Evolutionary conservation across 257 asterid genomes (phyloP).

Genomic region (Solanum sparsipilum): DNA sequence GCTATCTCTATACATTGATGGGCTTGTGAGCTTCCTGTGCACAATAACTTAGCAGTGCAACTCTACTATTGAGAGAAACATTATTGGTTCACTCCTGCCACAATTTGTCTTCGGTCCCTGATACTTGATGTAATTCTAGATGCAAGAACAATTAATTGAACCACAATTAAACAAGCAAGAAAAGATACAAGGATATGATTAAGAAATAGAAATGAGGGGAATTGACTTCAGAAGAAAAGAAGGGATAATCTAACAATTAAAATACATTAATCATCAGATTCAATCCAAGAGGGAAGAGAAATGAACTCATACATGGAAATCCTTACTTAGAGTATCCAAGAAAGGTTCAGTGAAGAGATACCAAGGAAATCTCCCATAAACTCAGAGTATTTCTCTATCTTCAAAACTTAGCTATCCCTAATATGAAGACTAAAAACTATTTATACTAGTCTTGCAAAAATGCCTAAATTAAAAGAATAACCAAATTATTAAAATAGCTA

Average conservation of each 20-base stretch:
- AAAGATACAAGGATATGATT: not conserved
- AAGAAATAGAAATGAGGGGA: not conserved
- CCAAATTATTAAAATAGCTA: not conserved
- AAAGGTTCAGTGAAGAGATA: not conserved
- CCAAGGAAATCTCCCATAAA: not conserved
- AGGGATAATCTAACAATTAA: not conserved
- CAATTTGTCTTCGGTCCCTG: not conserved
- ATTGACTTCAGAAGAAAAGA: not conserved
- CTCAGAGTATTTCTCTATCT: not conserved
- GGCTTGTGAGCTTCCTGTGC: not conserved
- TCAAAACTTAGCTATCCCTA: not conserved
- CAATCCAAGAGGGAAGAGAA: not conserved
- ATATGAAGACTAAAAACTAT: not conserved
- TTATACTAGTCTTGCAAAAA: not conserved
- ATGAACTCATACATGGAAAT: not conserved
- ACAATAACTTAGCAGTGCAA: not conserved
- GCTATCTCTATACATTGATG: not conserved
- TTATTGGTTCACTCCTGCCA: not conserved
- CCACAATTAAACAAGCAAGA: not conserved
- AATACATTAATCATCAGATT: not conserved
- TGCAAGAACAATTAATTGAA: not conserved
- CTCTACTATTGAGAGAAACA: not conserved
- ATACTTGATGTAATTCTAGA: not conserved
- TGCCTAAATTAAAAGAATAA: not conserved
- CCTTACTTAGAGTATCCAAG: not conserved